Evolutionary conservation across 1,284 basidiomycete species (phyloP).

Genomic region (Leccinum angustisporum): DNA sequence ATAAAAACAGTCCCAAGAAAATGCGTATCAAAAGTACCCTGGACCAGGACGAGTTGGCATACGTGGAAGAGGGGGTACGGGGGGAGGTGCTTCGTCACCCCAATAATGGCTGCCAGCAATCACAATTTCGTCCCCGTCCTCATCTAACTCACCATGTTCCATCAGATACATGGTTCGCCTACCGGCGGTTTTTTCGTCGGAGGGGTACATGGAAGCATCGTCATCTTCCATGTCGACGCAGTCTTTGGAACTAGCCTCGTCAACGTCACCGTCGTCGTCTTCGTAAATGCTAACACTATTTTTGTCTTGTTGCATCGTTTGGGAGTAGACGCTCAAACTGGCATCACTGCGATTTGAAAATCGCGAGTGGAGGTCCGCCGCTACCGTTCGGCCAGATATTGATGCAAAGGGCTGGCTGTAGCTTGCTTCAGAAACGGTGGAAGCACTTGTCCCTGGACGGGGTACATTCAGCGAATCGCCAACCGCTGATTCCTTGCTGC

Average conservation of each 20-base stretch:
- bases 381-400: slow-evolving; percentile 1
- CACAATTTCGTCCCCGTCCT: slow-evolving; percentile 22
- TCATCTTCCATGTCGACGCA: slow-evolving; percentile 25
- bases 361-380: slow-evolving; percentile 11
- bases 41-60: slow-evolving; percentile 19
- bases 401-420: slow-evolving; percentile 19
- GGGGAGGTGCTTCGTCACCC: slow-evolving; percentile 19
- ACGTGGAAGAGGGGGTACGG: slow-evolving; percentile 21
- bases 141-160: slow-evolving; percentile 30
- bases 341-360: slow-evolving; percentile 21
- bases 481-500: slow-evolving; percentile 3
- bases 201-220: slow-evolving; percentile 31
- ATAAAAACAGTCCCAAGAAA: slow-evolving; percentile 7
- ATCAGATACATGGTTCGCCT: slow-evolving; percentile 37
- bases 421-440: slow-evolving; percentile 21
- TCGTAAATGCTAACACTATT: slow-evolving; percentile 22
- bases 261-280: slow-evolving; percentile 22
- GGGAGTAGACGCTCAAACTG: slow-evolving; percentile 22
- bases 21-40: slow-evolving; percentile 27
- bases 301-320: slow-evolving; percentile 15
- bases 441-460: slow-evolving; percentile 25
- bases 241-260: slow-evolving; percentile 18
- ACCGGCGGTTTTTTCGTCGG: slow-evolving; percentile 36
- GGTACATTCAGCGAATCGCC: slow-evolving; percentile 8
- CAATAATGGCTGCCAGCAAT: slow-evolving; percentile 22